Evolutionary conservation across 225 moss, liverwort and hornwort genomes (phyloP).

Genomic region (Sphagnum contortum): DNA sequence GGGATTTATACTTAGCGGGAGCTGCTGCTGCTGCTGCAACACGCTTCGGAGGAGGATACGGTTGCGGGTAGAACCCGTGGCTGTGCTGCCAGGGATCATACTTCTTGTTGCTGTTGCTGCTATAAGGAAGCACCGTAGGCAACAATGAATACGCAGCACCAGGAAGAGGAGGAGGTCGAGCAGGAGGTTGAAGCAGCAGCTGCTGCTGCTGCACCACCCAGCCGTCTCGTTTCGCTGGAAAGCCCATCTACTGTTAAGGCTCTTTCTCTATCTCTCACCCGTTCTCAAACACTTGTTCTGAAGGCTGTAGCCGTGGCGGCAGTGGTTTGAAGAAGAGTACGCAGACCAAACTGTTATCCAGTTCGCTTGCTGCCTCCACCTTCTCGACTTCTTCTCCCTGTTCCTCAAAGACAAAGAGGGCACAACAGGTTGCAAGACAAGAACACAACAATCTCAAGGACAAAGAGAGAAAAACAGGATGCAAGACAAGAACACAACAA

Average conservation of each 20-base stretch:
- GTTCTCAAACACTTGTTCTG: slow-evolving; percentile 57
- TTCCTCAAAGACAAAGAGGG: too few relatives aligned
- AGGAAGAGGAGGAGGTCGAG: too few relatives aligned
- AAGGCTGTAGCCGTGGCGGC: slow-evolving; percentile 25
- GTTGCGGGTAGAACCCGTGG: slow-evolving; percentile 4
- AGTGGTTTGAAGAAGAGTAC: slow-evolving; percentile 29
- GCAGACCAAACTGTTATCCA: slow-evolving; percentile 53
- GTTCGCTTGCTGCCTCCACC: slow-evolving; percentile 50
- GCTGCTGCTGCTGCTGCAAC: slow-evolving; percentile 18
- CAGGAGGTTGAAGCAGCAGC: too few relatives aligned
- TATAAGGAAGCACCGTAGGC: too few relatives aligned
- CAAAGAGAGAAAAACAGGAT: too few relatives aligned
- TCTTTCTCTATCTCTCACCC: slow-evolving; percentile 24
- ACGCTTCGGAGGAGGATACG: slow-evolving; percentile 19
- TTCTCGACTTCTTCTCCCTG: background rate
- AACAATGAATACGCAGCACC: too few relatives aligned
- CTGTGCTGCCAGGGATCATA: too few relatives aligned
- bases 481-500: too few relatives aligned
- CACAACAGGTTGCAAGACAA: too few relatives aligned
- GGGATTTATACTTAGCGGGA: slow-evolving; percentile 35
- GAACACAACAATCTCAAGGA: too few relatives aligned
- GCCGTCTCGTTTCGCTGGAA: slow-evolving; percentile 41
- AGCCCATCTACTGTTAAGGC: slow-evolving; percentile 47
- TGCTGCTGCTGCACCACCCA: slow-evolving; percentile 12
- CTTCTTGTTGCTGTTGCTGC: too few relatives aligned